Evolutionary conservation across 2,329 filamentous ascomycete genomes (phyloP).

Genomic region (Pezicula radicicola): DNA sequence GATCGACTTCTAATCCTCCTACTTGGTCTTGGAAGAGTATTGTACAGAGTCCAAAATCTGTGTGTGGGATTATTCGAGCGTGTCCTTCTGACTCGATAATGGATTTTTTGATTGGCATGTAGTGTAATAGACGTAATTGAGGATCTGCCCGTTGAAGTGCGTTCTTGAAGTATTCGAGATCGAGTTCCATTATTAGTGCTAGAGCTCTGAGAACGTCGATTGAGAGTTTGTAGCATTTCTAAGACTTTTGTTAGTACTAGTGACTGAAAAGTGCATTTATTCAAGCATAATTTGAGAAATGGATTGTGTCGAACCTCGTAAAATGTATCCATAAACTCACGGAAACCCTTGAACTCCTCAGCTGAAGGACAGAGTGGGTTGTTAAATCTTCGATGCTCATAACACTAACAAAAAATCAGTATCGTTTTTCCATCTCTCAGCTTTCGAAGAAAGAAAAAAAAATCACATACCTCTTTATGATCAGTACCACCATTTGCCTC

Average conservation of each 20-base stretch:
- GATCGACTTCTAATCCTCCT: conserved; percentile 14
- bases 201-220: conserved; percentile 1
- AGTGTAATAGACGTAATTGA: conserved; percentile 12
- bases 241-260: not conserved
- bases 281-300: not conserved
- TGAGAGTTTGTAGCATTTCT: conserved; percentile 5
- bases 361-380: conserved; percentile 1
- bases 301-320: not conserved
- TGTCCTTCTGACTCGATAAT: conserved; percentile 6
- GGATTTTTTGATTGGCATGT: conserved; percentile 10
- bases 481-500: conserved; percentile 3
- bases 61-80: conserved; percentile 13
- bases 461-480: conserved; percentile 3
- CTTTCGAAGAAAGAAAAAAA: not conserved
- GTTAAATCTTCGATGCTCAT: conserved; percentile 4
- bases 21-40: conserved; percentile 13
- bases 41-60: conserved; percentile 13
- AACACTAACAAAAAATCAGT: not conserved
- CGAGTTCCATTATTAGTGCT: conserved; percentile 1
- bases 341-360: not conserved
- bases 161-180: not conserved
- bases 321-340: not conserved
- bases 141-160: conserved; percentile 1
- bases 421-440: not conserved
- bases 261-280: not conserved